Evolutionary conservation across 495 filamentous ascomycete species (phyloP).

Genomic region (Stereocaulon alpinum): DNA sequence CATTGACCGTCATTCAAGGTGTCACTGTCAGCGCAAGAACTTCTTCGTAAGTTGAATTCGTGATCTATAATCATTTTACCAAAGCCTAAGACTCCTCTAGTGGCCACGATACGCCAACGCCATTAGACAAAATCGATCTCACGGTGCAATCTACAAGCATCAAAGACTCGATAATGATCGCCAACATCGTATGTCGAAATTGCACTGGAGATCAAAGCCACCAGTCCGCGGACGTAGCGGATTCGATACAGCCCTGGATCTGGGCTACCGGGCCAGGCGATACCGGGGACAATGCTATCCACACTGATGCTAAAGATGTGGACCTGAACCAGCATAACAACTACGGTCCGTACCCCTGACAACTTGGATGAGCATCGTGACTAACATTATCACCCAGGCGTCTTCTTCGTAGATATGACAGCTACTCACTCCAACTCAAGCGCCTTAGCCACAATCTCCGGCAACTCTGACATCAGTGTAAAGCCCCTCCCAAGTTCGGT

Average conservation of each 20-base stretch:
- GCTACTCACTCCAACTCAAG: neutral
- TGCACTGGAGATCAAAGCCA: neutral
- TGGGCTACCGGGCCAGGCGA: constrained; percentile 8
- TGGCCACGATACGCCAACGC: constrained; percentile 1
- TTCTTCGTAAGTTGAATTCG: neutral
- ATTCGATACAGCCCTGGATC: constrained; percentile 4
- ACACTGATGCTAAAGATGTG: neutral
- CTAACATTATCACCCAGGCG: neutral
- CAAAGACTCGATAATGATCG: constrained; percentile 1
- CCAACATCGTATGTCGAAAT: constrained; percentile 5
- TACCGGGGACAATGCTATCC: neutral
- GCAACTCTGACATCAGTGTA: neutral
- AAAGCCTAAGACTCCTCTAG: neutral
- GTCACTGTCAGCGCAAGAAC: constrained; percentile 1
- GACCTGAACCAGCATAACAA: constrained; percentile 5
- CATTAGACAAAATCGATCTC: neutral
- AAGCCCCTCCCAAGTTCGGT: neutral
- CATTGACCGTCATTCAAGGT: neutral
- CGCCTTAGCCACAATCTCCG: neutral
- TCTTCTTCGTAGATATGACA: constrained; percentile 7
- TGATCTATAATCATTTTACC: neutral
- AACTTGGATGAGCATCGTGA: neutral
- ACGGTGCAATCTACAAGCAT: constrained; percentile 2
- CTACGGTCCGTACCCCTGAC: neutral
- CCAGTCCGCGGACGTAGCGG: neutral